phyloP scores from a whole-genome alignment of 345 rosid species.

The Zanthoxylum bungeanum region DNA sequence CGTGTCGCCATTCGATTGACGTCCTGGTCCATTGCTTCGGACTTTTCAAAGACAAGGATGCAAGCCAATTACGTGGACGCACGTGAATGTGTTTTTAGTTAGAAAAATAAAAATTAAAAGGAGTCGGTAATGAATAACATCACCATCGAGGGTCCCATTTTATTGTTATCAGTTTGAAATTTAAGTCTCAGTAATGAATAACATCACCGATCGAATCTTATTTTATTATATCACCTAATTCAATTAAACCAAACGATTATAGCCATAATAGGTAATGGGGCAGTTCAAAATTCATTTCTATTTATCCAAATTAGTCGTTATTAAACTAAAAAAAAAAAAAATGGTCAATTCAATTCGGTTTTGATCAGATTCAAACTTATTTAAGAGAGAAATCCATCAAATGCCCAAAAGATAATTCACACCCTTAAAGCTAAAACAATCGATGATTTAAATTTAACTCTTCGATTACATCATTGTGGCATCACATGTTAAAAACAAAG shows the following conservation, averaged over 20 bases:
- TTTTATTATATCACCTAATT: too few relatives aligned
- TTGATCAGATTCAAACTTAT: not conserved
- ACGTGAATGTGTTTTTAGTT: too few relatives aligned
- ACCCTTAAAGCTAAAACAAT: not conserved
- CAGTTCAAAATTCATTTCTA: not conserved
- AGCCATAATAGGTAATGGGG: not conserved
- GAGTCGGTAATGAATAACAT: too few relatives aligned
- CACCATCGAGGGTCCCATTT: too few relatives aligned
- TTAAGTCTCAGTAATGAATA: too few relatives aligned
- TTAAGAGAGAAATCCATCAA: not conserved
- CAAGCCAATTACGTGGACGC: not conserved
- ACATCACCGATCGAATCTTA: too few relatives aligned
- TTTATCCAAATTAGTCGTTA: not conserved
- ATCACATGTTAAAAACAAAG: not conserved
- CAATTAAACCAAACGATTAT: not conserved
- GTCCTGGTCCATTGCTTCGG: not conserved
- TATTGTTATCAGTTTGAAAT: too few relatives aligned
- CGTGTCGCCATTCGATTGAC: not conserved
- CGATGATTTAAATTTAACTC: not conserved
- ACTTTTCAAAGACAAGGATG: not conserved
- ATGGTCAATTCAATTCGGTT: not conserved
- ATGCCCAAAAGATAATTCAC: not conserved
- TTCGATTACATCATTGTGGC: not conserved
- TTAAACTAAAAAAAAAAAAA: too few relatives aligned
- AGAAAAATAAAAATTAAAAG: too few relatives aligned